A percentile compares a stretch with the other conserved stretches of the same genome.
Evolutionary conservation across 306 rosid species (phyloP).

Genomic region (Acacia melanoxylon): DNA sequence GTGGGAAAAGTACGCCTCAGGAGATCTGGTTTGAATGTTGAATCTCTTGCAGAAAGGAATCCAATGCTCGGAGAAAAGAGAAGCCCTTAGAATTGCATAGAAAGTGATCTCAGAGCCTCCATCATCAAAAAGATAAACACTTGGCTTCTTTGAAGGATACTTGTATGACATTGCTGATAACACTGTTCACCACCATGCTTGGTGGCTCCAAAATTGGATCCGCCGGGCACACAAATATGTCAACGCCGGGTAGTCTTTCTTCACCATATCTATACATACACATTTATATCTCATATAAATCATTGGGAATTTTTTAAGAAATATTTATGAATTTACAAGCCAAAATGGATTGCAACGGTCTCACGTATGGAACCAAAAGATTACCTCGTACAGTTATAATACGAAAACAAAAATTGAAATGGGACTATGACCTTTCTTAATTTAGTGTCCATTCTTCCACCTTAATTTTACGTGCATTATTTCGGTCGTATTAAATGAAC

Average conservation of each 20-base stretch:
- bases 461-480: too few relatives aligned
- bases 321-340: too few relatives aligned
- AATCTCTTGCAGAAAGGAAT: conserved; percentile 61
- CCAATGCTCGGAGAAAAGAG: conserved; percentile 62
- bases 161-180: conserved; percentile 56
- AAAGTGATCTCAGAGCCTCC: conserved; percentile 68
- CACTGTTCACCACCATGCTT: conserved; percentile 56
- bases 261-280: conserved; percentile 50
- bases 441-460: too few relatives aligned
- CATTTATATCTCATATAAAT: not conserved
- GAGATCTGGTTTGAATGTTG: conserved; percentile 61
- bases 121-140: conserved; percentile 70
- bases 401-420: too few relatives aligned
- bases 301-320: too few relatives aligned
- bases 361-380: too few relatives aligned
- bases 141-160: conserved; percentile 58
- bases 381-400: too few relatives aligned
- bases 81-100: conserved; percentile 63
- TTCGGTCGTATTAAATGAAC: too few relatives aligned
- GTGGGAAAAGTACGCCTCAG: conserved; percentile 51
- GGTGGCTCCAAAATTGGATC: conserved; percentile 78
- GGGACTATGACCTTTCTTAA: too few relatives aligned
- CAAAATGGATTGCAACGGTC: too few relatives aligned
- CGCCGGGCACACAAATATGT: conserved; percentile 75
- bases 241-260: conserved; percentile 49